These are phyloP conservation scores for Elsinoe batatas DNA, from an alignment of 2,329 filamentous ascomycete genomes.

Conservation along the genomic window DNA sequence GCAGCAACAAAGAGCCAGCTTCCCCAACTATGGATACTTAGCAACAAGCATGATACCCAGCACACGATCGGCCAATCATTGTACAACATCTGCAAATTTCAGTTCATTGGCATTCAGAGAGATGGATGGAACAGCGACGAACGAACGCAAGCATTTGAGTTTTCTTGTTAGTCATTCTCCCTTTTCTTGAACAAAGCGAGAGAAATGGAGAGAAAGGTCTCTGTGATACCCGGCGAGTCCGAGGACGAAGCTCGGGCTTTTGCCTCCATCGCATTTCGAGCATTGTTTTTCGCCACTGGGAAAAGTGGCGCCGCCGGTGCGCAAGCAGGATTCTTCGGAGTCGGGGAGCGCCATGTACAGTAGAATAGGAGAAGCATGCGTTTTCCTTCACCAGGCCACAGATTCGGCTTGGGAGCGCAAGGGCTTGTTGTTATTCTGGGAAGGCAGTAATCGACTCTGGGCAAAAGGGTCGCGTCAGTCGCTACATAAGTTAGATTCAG, in stretches of 20 bases:
- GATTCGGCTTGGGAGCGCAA: background rate
- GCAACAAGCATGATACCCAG: constrained; percentile 3
- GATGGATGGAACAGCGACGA: background rate
- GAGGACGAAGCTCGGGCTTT: constrained; percentile 8
- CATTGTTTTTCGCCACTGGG: constrained; percentile 10
- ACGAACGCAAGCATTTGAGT: constrained; percentile 9
- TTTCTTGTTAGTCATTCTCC: background rate
- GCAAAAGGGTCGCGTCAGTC: constrained; percentile 2
- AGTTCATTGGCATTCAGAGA: background rate
- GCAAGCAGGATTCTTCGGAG: background rate
- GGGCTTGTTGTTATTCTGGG: background rate
- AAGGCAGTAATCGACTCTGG: constrained; percentile 4
- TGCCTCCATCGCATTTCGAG: constrained; percentile 5
- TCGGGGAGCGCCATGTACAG: background rate
- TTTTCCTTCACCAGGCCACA: background rate
- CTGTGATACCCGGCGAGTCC: constrained; percentile 13
- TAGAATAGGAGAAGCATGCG: constrained; percentile 4
- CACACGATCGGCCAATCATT: background rate
- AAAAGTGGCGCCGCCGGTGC: background rate
- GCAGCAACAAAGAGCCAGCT: constrained; percentile 8
- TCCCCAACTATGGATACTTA: background rate
- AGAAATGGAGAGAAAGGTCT: background rate
- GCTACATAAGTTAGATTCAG: background rate
- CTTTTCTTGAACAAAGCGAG: background rate
- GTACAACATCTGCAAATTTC: constrained; percentile 5